Conservation (phyloP, 2,329 filamentous ascomycete species). For the Penicillium sp. region DNA sequence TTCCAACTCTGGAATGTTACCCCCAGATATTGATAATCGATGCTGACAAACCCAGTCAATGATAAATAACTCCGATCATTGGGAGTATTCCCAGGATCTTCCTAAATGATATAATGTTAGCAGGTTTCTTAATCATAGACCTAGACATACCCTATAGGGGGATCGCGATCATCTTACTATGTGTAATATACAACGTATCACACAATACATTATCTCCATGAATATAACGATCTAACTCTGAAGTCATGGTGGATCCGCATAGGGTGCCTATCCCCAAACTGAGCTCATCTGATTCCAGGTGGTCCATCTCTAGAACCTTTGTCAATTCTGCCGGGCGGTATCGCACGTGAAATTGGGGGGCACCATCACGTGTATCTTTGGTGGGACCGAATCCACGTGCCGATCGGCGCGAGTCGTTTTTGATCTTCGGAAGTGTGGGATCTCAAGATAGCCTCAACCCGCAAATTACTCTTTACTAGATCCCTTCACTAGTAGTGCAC, state of each 20-base stretch:
- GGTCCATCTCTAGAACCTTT: neutral
- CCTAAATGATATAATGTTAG: neutral
- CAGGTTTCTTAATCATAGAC: neutral
- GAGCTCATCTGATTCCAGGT: neutral
- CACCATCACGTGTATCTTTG: neutral
- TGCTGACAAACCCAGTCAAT: neutral
- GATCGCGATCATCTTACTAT: neutral
- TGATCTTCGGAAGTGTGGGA: slow-evolving; percentile 5
- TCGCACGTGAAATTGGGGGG: neutral
- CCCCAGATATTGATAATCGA: neutral
- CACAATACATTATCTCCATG: neutral
- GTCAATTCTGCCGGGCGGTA: slow-evolving; percentile 3
- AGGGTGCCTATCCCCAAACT: neutral
- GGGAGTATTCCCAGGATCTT: neutral
- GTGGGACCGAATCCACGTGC: slow-evolving; percentile 6
- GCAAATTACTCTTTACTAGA: neutral
- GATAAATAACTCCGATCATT: neutral
- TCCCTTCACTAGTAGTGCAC: neutral
- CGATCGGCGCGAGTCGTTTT: slow-evolving; percentile 5
- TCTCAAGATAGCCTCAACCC: neutral
- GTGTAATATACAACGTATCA: neutral
- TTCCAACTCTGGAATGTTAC: neutral
- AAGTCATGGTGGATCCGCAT: slow-evolving; percentile 1
- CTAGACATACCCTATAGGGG: neutral
- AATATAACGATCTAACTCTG: neutral